Evolutionary conservation across 306 rosid species (phyloP).

Genomic region (Ormosia semicastrata): DNA sequence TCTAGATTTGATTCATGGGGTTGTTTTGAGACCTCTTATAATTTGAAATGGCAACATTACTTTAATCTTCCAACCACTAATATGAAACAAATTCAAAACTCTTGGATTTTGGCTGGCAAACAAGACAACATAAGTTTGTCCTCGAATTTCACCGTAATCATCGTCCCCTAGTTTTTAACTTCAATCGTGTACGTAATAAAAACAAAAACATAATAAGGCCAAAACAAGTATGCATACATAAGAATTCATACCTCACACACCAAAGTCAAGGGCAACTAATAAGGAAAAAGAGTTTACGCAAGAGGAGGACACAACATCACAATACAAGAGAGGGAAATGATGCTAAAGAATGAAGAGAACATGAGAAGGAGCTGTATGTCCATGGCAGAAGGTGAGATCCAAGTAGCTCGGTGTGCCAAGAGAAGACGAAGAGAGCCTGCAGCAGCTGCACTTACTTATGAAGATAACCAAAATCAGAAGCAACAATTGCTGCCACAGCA

Average conservation of each 20-base stretch:
- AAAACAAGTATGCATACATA: constrained; percentile 31
- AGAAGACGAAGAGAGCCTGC: constrained; percentile 48
- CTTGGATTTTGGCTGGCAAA: constrained; percentile 27
- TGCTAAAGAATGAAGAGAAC: constrained; percentile 49
- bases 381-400: constrained; percentile 33
- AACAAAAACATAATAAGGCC: constrained; percentile 36
- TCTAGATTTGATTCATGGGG: background rate
- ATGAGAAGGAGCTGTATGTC: constrained; percentile 21
- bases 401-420: constrained; percentile 38
- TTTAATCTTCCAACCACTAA: background rate
- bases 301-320: background rate
- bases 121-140: constrained; percentile 30
- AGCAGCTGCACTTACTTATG: background rate
- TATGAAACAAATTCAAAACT: background rate
- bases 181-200: constrained; percentile 21
- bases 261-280: background rate
- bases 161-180: constrained; percentile 39
- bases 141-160: constrained; percentile 8
- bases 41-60: background rate
- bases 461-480: constrained; percentile 27
- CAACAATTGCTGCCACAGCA: constrained; percentile 15
- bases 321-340: constrained; percentile 34
- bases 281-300: background rate
- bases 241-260: background rate
- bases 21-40: background rate